Evolutionary conservation across 2,329 filamentous ascomycete genomes (phyloP), one percentile per base, ranked within the genome.

Genomic region (Fusarium torulosum): DNA sequence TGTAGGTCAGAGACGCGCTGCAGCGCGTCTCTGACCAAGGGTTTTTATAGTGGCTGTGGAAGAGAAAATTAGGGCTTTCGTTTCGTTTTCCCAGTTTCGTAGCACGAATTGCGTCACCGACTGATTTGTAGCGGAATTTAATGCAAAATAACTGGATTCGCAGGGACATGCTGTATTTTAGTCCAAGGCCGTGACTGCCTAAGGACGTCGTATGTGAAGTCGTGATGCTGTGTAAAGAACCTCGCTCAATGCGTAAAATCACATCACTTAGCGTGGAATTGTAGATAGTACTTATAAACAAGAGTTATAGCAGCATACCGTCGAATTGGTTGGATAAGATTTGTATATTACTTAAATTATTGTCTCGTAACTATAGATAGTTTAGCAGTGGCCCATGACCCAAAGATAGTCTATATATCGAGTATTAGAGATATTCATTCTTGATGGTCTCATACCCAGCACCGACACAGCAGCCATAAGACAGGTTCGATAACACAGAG

Each of bases 1-100:
- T 20, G 20, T 19, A 46, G 51, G 56, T 59, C 56, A 47, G 56
- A 59, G 56, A 59, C 56, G 51, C 56, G 56, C 50, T 9, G 0
- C 0, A 25, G 41, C 56, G 52, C 56, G 56, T 59, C 51, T 60
- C 44, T 43, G 52, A 56, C 56, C 1, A 4, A 23, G 27, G 35
- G 1, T 23, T 59, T 59, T 41, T 55, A 55, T 47, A 55, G 7
- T 15, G 15, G 11, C 14, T 7, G 23, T 33, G 4, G 31, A 14
- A 19, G 11, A 29, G 20, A 4, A n/a, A 15, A n/a, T 49, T 49
- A 19, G 35, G 27, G 35, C 9, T 33, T 41, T 52, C 5, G 7
- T 52, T 59, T 8, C 33, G n/a, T 27, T 25, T 29, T 50, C 44
- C 29, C 46, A 21, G 33, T 33, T 47, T 29, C n/a, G 11, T 44